Conservation (phyloP, 108 stramenopile species). For the Nitzschia palea region DNA sequence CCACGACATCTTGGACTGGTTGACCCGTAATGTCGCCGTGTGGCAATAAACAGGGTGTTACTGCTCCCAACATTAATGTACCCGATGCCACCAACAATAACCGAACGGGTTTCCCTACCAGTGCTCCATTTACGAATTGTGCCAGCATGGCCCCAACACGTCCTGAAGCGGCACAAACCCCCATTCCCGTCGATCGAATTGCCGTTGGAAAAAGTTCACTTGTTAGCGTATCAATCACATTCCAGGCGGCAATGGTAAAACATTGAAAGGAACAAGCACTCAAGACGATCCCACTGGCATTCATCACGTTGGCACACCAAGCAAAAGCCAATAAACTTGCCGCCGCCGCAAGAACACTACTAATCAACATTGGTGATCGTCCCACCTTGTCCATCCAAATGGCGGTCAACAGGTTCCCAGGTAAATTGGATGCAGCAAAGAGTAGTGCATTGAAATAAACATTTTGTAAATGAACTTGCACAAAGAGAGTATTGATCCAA, state of each 20-base stretch:
- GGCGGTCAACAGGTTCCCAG: constrained; percentile 65
- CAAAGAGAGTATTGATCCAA: constrained; percentile 85
- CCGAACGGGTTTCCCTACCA: constrained; percentile 41
- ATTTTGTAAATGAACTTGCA: constrained; percentile 66
- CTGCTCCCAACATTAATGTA: constrained; percentile 57
- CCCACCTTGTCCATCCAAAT: constrained; percentile 58
- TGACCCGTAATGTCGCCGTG: constrained; percentile 38
- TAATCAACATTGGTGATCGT: constrained; percentile 49
- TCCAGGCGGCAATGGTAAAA: constrained; percentile 72
- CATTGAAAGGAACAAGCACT: constrained; percentile 77
- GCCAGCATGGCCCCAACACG: constrained; percentile 73
- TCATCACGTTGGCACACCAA: constrained; percentile 6
- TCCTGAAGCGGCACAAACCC: constrained; percentile 73
- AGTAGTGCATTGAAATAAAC: constrained; percentile 76
- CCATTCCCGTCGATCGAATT: constrained; percentile 75
- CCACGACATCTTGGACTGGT: constrained; percentile 29
- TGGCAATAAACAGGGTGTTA: constrained; percentile 47
- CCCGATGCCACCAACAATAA: constrained; percentile 56
- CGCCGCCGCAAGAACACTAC: constrained; percentile 47
- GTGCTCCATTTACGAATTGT: constrained; percentile 67
- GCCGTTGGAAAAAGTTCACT: constrained; percentile 75
- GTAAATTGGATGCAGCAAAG: constrained; percentile 71
- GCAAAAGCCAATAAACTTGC: constrained; percentile 63
- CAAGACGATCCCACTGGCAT: constrained; percentile 44
- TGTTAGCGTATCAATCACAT: constrained; percentile 69